phyloP scores from a whole-genome alignment of 73 alveolate genomes.

The Stentor roeselii region DNA sequence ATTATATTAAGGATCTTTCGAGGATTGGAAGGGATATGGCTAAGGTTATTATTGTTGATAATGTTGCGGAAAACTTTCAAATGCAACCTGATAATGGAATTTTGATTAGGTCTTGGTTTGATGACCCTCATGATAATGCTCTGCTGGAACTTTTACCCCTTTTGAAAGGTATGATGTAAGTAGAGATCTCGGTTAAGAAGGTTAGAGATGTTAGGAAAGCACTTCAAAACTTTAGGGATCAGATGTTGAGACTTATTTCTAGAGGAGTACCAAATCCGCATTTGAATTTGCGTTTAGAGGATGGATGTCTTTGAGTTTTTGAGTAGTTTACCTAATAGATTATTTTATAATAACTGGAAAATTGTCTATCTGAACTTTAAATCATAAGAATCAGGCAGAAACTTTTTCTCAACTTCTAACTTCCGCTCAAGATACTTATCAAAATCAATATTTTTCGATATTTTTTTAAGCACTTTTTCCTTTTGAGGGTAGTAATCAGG shows the following conservation, averaged over 20 bases:
- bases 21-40: conserved; percentile 58
- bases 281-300: conserved; percentile 17
- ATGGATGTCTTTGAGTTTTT: background rate
- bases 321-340: too few relatives aligned
- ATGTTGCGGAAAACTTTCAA: conserved; percentile 67
- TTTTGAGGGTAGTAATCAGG: too few relatives aligned
- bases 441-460: too few relatives aligned
- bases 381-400: too few relatives aligned
- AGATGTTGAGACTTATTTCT: conserved; percentile 54
- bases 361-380: too few relatives aligned
- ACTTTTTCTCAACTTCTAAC: too few relatives aligned
- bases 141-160: conserved; percentile 57
- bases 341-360: too few relatives aligned
- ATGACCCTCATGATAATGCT: conserved; percentile 65
- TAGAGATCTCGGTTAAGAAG: conserved; percentile 46
- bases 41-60: conserved; percentile 61
- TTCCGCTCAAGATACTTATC: too few relatives aligned
- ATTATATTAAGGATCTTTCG: conserved; percentile 55
- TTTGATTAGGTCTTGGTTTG: conserved; percentile 63
- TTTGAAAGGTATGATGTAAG: conserved; percentile 28
- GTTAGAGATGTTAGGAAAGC: conserved; percentile 66
- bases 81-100: conserved; percentile 75
- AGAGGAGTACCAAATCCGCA: conserved; percentile 54
- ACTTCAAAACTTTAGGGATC: conserved; percentile 53
- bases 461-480: too few relatives aligned